phyloP scores from a whole-genome alignment of 805 yeast species.

The Metschnikowia gruessii region DNA sequence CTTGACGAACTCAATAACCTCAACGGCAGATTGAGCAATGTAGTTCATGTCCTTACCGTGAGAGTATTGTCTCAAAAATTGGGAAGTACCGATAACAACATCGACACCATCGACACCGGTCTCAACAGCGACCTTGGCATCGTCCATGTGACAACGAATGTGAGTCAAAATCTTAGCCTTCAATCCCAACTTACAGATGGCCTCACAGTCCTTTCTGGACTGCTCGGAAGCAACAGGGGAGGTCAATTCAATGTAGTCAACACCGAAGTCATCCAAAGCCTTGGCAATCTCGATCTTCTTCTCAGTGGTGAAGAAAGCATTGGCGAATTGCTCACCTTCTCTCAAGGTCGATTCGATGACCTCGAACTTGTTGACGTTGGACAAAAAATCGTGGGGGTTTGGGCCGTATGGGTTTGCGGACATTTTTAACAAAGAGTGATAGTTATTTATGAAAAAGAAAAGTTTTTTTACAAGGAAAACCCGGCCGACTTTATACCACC shows the following conservation, averaged over 20 bases:
- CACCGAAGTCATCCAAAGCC: constrained; percentile 60
- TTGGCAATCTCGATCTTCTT: constrained; percentile 57
- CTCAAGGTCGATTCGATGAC: constrained; percentile 56
- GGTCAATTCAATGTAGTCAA: constrained; percentile 58
- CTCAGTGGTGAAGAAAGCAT: constrained; percentile 56
- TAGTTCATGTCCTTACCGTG: constrained; percentile 63
- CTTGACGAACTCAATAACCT: constrained; percentile 59
- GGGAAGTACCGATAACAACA: constrained; percentile 59
- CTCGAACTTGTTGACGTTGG: constrained; percentile 53
- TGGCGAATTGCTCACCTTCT: constrained; percentile 65
- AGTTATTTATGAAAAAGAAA: constrained; percentile 1
- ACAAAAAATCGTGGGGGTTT: constrained; percentile 54
- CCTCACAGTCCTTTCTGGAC: constrained; percentile 55
- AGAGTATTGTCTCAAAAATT: constrained; percentile 52
- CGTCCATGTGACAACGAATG: constrained; percentile 61
- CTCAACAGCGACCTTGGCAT: constrained; percentile 57
- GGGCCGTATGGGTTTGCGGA: constrained; percentile 54
- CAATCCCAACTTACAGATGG: constrained; percentile 56
- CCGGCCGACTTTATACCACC: constrained; percentile 12
- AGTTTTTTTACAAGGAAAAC: neutral
- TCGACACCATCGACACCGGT: constrained; percentile 64
- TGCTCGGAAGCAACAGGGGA: constrained; percentile 61
- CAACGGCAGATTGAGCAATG: constrained; percentile 54
- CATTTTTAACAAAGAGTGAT: constrained; percentile 12
- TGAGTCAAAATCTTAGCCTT: constrained; percentile 58